Base-by-base conservation (phyloP, 2,329 filamentous ascomycete species). In the Ophidiomyces ophidiicola region DNA sequence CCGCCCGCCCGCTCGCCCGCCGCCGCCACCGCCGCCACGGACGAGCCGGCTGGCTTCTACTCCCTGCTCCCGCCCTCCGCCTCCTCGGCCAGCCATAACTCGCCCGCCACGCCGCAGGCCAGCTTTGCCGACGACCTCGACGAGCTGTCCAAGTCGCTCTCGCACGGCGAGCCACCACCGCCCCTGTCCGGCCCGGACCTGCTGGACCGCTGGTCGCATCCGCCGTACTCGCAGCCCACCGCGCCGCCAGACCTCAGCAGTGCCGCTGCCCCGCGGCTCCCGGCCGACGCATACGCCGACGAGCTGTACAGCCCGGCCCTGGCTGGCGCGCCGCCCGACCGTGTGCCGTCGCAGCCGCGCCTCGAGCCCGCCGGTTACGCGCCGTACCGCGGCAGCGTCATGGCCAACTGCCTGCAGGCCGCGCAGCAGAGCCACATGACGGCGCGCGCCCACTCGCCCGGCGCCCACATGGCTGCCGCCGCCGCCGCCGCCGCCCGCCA, bases 231-330 rank as follows among this genome's bases (percentile, higher is more conserved):
- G 87, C 78, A 64, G 55, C 63, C 68, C 58, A 62, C 69, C 62
- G 55, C 53, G 54, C 59, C 66, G 60, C 52, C 68, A 76, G 71
- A 75, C 62, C 70, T 74, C 48, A 66, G 64, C 48, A 60, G 52
- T 47, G 42, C 56, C 40, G n/a, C n/a, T n/a, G n/a, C n/a, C n/a
- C n/a, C n/a, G n/a, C n/a, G n/a, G n/a, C n/a, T n/a, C n/a, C n/a
- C n/a, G n/a, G 88, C 85, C 12, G 85, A 92, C 53, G 72, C 84
- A 35, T 88, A 82, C 53, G 72, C 76, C 51, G 87, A 94, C 57
- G 84, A 90, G 58, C 71, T 93, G 1, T 93, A 83, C 67, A 86
- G 80, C 50, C 46, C 61, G 50, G 47, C 57, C 10, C 51, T 56
- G 37, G 56, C 54, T 19, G 56, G 20, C 56, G 52, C 50, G 53